Base-by-base conservation (phyloP, 352 stramenopile genomes). In the Elongisporangium undulatum region DNA sequence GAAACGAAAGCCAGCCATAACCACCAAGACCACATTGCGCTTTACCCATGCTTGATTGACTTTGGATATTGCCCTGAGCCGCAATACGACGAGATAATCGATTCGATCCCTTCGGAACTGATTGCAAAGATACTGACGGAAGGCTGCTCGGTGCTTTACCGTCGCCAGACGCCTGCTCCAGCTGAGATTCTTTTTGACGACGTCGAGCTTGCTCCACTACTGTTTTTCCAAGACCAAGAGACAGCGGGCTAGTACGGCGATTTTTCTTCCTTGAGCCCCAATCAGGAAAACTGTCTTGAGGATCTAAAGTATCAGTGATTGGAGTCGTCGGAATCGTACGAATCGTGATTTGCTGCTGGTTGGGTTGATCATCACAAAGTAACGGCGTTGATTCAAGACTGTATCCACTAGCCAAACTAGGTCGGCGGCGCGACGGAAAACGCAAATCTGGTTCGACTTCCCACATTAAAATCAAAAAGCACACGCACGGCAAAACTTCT, bases 391-490 rank as follows among this genome's bases (percentile, higher is more conserved):
- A 58, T 34, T 67, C 61, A 20, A 24, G 45, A 17, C 51, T 48
- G 17, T 49, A 22, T 3, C 45, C 63, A 24, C 71, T 77, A 21
- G 29, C 29, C 48, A 79, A 71, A 41, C 76, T 88, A 34, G 81
- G 73, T 34, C 75, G 81, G 20, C 79, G 62, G 4, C 75, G 64
- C 1, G 80, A 78, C 26, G 77, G 78, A 49, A 92, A 76, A 57
- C 87, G 74, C 29, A 92, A 62, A 45, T 82, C 74, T 13, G 85
- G 82, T 53, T 95, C 83, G 26, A 93, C 83, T 24, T 95, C 77
- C 82, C 82, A 92, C 85, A 95, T 93, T n/a, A 95, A 66, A 50
- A 90, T 66, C 1, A 95, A 62, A 58, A 95, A 95, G n/a, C 93
- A 66, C 49, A 68, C 63, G 58, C 79, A 88, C 0, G 85, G 83